These are phyloP conservation scores for Ogataea haglerorum DNA, from an alignment of 805 yeast species.

Conservation along the genomic window DNA sequence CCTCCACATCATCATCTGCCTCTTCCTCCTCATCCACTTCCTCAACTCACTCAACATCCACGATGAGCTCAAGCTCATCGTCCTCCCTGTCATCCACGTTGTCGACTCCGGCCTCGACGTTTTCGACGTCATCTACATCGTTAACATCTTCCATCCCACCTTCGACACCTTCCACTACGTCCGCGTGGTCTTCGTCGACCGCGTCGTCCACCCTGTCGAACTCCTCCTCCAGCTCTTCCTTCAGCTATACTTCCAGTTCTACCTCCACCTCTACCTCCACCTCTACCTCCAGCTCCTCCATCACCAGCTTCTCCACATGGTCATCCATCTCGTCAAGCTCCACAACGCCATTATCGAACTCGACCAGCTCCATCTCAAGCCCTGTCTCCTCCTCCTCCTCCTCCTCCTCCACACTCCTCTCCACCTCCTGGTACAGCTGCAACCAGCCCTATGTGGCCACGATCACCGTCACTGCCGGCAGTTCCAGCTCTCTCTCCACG, in stretches of 20 bases:
- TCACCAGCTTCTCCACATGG: constrained; percentile 5
- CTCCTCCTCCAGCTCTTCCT: constrained; percentile 1
- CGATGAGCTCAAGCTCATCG: constrained; percentile 17
- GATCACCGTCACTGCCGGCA: not conserved
- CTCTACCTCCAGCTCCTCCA: constrained; percentile 5
- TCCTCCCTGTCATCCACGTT: constrained; percentile 6
- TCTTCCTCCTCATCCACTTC: no score
- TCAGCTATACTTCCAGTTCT: constrained; percentile 4
- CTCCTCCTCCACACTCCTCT: constrained; percentile 1
- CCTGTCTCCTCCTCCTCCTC: constrained; percentile 3
- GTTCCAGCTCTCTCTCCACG: constrained; percentile 2
- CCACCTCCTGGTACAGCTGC: constrained; percentile 2
- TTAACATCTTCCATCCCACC: not conserved
- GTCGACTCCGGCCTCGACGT: constrained; percentile 1
- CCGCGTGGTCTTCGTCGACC: not conserved
- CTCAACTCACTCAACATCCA: constrained; percentile 3
- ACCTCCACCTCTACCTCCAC: constrained; percentile 3
- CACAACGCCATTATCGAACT: constrained; percentile 5
- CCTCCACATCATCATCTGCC: not conserved
- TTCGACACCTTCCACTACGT: not conserved
- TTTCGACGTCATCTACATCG: no score
- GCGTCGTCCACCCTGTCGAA: not conserved
- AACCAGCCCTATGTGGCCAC: constrained; percentile 5
- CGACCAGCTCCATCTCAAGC: constrained; percentile 3
- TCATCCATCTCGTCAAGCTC: constrained; percentile 2